phyloP scores from a whole-genome alignment of 192 early-diverging fungal genomes.

The Coemansia sp. region DNA sequence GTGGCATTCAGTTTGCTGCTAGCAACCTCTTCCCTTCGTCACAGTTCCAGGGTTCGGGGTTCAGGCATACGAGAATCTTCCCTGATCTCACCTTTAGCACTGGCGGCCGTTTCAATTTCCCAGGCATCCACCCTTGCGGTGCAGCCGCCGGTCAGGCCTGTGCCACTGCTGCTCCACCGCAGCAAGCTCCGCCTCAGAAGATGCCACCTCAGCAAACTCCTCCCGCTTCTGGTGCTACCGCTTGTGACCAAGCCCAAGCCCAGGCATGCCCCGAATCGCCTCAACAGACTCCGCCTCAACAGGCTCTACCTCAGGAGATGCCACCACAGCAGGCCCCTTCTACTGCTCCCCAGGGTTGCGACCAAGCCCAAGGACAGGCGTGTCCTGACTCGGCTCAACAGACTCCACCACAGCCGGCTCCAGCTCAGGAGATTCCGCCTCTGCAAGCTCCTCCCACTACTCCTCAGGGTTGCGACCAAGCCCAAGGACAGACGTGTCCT shows the following conservation, averaged over 20 bases:
- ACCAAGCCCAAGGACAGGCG: background rate
- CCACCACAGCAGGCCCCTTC: too few species aligned
- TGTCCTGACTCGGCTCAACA: constrained; percentile 10
- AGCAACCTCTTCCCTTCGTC: constrained; percentile 20
- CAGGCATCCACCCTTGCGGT: background rate
- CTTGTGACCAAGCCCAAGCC: constrained; percentile 1
- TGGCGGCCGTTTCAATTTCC: constrained; percentile 16
- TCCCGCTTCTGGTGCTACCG: background rate
- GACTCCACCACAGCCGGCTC: background rate
- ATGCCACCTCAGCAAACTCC: background rate
- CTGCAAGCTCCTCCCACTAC: constrained; percentile 4
- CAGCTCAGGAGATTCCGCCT: background rate
- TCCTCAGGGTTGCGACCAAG: constrained; percentile 3
- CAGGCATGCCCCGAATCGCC: constrained; percentile 6
- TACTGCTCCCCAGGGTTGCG: too few species aligned
- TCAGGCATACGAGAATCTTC: constrained; percentile 24
- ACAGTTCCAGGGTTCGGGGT: constrained; percentile 23
- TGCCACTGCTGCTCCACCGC: background rate
- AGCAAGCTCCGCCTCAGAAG: background rate
- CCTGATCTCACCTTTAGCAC: constrained; percentile 22
- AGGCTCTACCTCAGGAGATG: background rate
- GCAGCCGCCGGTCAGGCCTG: background rate
- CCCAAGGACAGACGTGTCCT: constrained; percentile 6
- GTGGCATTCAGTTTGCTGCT: constrained; percentile 15
- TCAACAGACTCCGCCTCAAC: background rate